phyloP scores from a whole-genome alignment of 2,329 filamentous ascomycete genomes.

The Cladosporium phlei region DNA sequence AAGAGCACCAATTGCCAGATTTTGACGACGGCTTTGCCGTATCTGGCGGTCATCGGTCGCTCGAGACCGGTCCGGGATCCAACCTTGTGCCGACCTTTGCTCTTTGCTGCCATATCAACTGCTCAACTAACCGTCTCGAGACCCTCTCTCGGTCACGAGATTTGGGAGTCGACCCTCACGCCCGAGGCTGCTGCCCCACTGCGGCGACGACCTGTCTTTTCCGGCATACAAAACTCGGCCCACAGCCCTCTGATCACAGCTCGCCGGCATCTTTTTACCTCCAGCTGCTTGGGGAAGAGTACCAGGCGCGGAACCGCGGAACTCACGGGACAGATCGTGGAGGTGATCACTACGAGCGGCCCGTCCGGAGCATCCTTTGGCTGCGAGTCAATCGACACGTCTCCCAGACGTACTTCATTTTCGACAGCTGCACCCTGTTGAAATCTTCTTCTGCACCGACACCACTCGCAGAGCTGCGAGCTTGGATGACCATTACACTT shows the following conservation, averaged over 20 bases:
- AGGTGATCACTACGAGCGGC: constrained; percentile 4
- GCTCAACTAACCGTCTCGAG: neutral
- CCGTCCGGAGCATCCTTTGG: constrained; percentile 10
- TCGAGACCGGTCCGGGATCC: constrained; percentile 6
- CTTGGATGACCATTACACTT: constrained; percentile 1
- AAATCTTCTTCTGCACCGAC: neutral
- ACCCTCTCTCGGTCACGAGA: constrained; percentile 6
- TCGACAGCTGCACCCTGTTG: constrained; percentile 1
- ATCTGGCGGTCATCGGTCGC: neutral
- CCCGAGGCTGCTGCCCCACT: constrained; percentile 7
- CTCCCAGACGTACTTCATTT: neutral
- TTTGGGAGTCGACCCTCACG: neutral
- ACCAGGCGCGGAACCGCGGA: constrained; percentile 9
- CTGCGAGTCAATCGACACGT: constrained; percentile 6
- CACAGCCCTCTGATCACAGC: neutral
- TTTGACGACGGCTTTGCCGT: constrained; percentile 5
- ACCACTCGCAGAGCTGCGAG: neutral
- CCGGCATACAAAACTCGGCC: constrained; percentile 6
- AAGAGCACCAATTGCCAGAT: constrained; percentile 5
- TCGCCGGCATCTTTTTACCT: neutral
- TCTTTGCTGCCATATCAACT: constrained; percentile 4
- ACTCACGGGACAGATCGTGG: constrained; percentile 7
- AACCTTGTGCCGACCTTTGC: constrained; percentile 12
- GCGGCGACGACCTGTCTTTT: constrained; percentile 8
- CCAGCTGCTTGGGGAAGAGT: neutral